phyloP scores from a whole-genome alignment of 805 yeast species.

The Barnettozyma pratensis region DNA sequence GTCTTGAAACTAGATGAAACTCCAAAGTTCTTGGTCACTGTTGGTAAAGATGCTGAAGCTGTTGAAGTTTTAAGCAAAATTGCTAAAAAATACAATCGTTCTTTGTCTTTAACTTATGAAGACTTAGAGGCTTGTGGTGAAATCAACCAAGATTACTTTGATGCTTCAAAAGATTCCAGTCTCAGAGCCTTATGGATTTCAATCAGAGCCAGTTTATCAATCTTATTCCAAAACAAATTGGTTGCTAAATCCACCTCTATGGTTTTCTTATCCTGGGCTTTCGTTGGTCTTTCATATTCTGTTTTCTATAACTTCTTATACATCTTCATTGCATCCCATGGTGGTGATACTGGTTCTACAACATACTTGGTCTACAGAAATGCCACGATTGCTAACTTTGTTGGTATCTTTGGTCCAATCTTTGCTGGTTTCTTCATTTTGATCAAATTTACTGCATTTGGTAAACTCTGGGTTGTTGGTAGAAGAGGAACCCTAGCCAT shows the following conservation, averaged over 20 bases:
- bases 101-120: conserved; percentile 38
- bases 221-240: conserved; percentile 38
- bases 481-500: conserved; percentile 52
- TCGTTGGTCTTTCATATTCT: conserved; percentile 50
- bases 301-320: conserved; percentile 49
- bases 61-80: conserved; percentile 37
- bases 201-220: conserved; percentile 33
- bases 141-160: conserved; percentile 26
- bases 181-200: conserved; percentile 15
- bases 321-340: conserved; percentile 43
- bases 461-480: conserved; percentile 31
- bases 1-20: conserved; percentile 42
- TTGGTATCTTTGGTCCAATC: conserved; percentile 45
- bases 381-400: conserved; percentile 38
- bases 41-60: conserved; percentile 46
- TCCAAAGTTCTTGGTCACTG: conserved; percentile 46
- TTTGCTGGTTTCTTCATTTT: conserved; percentile 35
- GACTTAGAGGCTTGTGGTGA: conserved; percentile 42
- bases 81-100: conserved; percentile 41
- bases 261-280: conserved; percentile 44
- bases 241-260: conserved; percentile 38
- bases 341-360: conserved; percentile 40
- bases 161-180: conserved; percentile 17
- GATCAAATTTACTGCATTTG: conserved; percentile 11
- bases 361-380: conserved; percentile 41